These are phyloP conservation scores for Thielaviopsis populi DNA, from an alignment of 2,329 filamentous ascomycete genomes.

Conservation along the genomic window DNA sequence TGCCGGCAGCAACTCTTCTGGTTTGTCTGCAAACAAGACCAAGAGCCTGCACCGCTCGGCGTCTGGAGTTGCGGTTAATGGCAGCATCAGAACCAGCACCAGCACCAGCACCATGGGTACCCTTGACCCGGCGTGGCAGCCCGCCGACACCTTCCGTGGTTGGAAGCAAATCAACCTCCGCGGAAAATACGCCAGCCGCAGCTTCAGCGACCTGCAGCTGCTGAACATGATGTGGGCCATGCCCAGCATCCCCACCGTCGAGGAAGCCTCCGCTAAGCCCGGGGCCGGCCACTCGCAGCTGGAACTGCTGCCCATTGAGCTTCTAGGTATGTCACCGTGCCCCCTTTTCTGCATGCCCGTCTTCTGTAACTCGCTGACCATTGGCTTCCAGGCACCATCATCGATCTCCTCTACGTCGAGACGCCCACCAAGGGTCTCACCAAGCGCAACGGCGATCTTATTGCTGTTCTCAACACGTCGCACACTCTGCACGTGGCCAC, in stretches of 20 bases:
- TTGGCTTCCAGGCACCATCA: constrained; percentile 47
- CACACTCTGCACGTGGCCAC: constrained; percentile 57
- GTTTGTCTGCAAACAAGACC: background rate
- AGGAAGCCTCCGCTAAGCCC: constrained; percentile 16
- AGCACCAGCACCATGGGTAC: constrained; percentile 26
- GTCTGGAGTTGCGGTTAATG: background rate
- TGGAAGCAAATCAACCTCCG: constrained; percentile 48
- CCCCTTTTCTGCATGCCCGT: constrained; percentile 1
- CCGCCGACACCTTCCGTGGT: constrained; percentile 42
- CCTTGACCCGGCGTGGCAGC: constrained; percentile 44
- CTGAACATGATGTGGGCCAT: constrained; percentile 41
- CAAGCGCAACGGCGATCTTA: constrained; percentile 62
- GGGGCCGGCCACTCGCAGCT: constrained; percentile 39
- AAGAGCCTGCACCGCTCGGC: background rate
- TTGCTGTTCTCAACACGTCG: constrained; percentile 64
- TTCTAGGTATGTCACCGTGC: constrained; percentile 48
- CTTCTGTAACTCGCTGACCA: constrained; percentile 8
- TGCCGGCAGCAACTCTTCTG: background rate
- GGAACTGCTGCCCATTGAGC: constrained; percentile 54
- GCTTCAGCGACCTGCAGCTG: constrained; percentile 43
- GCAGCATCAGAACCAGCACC: background rate
- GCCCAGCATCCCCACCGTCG: constrained; percentile 14
- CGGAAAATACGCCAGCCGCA: constrained; percentile 44
- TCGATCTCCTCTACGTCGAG: constrained; percentile 59
- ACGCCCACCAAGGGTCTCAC: constrained; percentile 57